Percentiles rank a stretch among this genome's conserved stretches.
phyloP scores from a whole-genome alignment of 2,329 filamentous ascomycete genomes.

The Tolypocladium capitatum region DNA sequence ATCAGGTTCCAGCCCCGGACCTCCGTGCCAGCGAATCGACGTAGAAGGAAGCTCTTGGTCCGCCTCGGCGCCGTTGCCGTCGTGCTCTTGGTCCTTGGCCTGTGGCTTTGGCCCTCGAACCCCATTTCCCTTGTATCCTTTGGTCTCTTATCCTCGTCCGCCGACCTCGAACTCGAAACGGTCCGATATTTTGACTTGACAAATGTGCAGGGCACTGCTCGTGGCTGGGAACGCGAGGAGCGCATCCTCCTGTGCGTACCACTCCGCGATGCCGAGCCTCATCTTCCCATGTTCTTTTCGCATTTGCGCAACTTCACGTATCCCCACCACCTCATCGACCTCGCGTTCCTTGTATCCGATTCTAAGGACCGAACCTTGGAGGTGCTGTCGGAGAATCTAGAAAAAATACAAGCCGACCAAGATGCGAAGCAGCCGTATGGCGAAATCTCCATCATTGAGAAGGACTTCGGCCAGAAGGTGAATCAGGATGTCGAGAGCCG shows the following conservation, averaged over 20 bases:
- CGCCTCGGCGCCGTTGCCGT: slow-evolving; percentile 49
- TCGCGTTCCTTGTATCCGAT: slow-evolving; percentile 93
- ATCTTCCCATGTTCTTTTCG: slow-evolving; percentile 97
- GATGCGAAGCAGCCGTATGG: slow-evolving; percentile 77
- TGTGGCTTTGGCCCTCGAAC: slow-evolving; percentile 63
- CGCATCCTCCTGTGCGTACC: slow-evolving; percentile 90
- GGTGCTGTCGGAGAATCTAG: slow-evolving; percentile 61
- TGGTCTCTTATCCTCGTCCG: slow-evolving; percentile 52
- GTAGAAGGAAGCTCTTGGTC: slow-evolving; percentile 58
- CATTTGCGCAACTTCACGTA: slow-evolving; percentile 95
- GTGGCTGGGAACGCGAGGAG: slow-evolving; percentile 93
- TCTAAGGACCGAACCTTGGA: slow-evolving; percentile 84
- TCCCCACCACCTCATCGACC: slow-evolving; percentile 87
- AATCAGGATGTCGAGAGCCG: slow-evolving; percentile 96
- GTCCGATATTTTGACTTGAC: slow-evolving; percentile 94
- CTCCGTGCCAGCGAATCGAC: slow-evolving; percentile 55
- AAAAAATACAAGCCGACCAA: slow-evolving; percentile 65
- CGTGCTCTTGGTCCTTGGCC: slow-evolving; percentile 49
- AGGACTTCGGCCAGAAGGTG: slow-evolving; percentile 96
- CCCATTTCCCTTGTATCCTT: slow-evolving; percentile 51
- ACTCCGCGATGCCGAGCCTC: slow-evolving; percentile 79
- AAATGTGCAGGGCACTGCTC: slow-evolving; percentile 79
- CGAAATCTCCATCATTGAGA: slow-evolving; percentile 95
- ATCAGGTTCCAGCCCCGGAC: slow-evolving; percentile 66
- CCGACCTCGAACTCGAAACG: slow-evolving; percentile 75